phyloP scores from a whole-genome alignment of 2,329 filamentous ascomycete species.

The Neonectria magnoliae region DNA sequence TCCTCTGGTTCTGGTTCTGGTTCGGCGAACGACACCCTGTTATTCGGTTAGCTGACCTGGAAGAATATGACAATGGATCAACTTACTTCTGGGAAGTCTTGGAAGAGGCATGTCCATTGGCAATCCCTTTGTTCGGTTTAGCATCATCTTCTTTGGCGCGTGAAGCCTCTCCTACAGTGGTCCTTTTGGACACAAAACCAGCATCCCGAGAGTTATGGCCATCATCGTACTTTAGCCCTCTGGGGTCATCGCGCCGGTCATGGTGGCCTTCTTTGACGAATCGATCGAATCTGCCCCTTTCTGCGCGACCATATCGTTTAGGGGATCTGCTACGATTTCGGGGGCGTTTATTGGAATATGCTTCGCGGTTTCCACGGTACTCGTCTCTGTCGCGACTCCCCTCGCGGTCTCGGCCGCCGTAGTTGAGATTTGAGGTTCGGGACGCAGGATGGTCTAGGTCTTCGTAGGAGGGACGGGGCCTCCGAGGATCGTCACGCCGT shows the following conservation, averaged over 20 bases:
- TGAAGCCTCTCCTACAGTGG: constrained; percentile 67
- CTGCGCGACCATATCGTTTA: constrained; percentile 52
- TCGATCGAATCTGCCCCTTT: constrained; percentile 48
- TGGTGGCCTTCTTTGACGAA: constrained; percentile 46
- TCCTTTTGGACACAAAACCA: constrained; percentile 71
- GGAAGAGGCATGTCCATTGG: constrained; percentile 35
- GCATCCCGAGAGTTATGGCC: constrained; percentile 56
- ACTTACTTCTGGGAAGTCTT: constrained; percentile 34
- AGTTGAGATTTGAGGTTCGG: constrained; percentile 53
- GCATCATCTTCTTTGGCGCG: constrained; percentile 69
- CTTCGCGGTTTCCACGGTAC: constrained; percentile 55
- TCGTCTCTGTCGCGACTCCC: constrained; percentile 46
- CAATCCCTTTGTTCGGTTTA: constrained; percentile 71
- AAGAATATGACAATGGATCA: background rate
- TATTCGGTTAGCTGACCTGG: constrained; percentile 22
- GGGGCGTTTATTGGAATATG: constrained; percentile 62
- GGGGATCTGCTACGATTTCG: constrained; percentile 66
- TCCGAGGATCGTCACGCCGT: constrained; percentile 57
- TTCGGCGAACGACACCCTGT: constrained; percentile 32
- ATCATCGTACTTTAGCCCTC: constrained; percentile 55
- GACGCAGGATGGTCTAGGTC: constrained; percentile 65
- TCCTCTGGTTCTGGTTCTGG: constrained; percentile 50
- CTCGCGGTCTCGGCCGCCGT: constrained; percentile 63
- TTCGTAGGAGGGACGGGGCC: constrained; percentile 62
- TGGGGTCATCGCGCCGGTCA: constrained; percentile 36